Evolutionary conservation across 2,329 filamentous ascomycete species (phyloP).

Genomic region (Lecanicillium sp.): DNA sequence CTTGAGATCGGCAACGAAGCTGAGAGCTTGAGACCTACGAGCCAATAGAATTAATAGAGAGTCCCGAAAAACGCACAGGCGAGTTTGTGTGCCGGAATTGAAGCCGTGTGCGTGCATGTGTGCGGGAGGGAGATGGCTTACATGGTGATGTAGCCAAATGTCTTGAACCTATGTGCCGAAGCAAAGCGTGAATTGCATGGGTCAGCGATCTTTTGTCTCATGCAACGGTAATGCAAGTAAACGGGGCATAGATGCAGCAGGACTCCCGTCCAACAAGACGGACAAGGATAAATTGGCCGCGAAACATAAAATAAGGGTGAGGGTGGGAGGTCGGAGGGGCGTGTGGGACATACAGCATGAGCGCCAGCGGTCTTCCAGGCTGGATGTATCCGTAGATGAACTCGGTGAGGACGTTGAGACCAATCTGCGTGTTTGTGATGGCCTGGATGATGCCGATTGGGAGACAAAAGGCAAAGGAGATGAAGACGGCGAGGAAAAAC

Average conservation of each 20-base stretch:
- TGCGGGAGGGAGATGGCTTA: conserved; percentile 11
- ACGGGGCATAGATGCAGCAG: too few relatives aligned
- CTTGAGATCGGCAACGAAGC: conserved; percentile 59
- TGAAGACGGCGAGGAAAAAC: conserved; percentile 57
- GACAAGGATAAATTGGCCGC: too few relatives aligned
- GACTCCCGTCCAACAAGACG: too few relatives aligned
- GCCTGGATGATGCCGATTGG: conserved; percentile 65
- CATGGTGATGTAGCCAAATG: conserved; percentile 56
- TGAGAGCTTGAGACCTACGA: conserved; percentile 48
- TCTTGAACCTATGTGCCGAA: conserved; percentile 44
- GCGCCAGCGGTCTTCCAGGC: conserved; percentile 60
- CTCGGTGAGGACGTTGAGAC: conserved; percentile 67
- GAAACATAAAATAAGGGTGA: too few relatives aligned
- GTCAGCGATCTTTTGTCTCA: too few relatives aligned
- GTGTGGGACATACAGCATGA: conserved; percentile 53
- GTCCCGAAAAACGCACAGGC: too few relatives aligned
- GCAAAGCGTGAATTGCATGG: background rate
- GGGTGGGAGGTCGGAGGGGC: too few relatives aligned
- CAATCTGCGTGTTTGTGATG: conserved; percentile 62
- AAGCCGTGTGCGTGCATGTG: too few relatives aligned
- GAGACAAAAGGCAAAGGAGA: conserved; percentile 56
- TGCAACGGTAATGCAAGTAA: background rate
- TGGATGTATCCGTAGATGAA: conserved; percentile 71
- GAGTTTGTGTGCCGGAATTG: background rate
- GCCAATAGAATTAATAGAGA: too few relatives aligned